Evolutionary conservation across 164 flowering plant species (phyloP).

Genomic region (Chimonanthus praecox): DNA sequence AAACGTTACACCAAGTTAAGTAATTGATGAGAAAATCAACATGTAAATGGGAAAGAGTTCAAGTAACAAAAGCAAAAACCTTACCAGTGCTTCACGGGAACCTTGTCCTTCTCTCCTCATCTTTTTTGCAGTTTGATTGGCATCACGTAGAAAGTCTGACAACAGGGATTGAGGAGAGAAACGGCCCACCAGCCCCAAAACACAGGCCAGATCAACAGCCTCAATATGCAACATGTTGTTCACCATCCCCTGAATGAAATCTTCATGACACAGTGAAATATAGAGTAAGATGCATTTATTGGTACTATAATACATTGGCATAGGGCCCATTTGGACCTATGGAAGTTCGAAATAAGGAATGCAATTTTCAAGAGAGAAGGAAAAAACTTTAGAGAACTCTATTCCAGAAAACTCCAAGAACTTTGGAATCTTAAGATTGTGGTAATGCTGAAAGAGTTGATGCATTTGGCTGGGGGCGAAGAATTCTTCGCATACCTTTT

Average conservation of each 20-base stretch:
- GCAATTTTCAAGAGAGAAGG: too few relatives aligned
- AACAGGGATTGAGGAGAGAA: constrained; percentile 31
- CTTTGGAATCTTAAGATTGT: too few relatives aligned
- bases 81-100: not conserved
- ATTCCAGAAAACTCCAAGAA: too few relatives aligned
- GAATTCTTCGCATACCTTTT: too few relatives aligned
- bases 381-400: too few relatives aligned
- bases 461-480: too few relatives aligned
- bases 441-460: too few relatives aligned
- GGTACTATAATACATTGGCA: not conserved
- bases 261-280: constrained; percentile 17
- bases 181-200: constrained; percentile 43
- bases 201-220: constrained; percentile 34
- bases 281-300: not conserved
- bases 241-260: constrained; percentile 32
- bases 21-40: not conserved
- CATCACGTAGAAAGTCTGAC: constrained; percentile 1
- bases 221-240: constrained; percentile 30
- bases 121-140: not conserved
- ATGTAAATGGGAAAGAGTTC: not conserved
- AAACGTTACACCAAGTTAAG: too few relatives aligned
- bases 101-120: not conserved
- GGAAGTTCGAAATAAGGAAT: too few relatives aligned
- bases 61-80: not conserved
- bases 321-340: not conserved